phyloP scores from a whole-genome alignment of 257 asterid genomes.

The Fraxinus anomala region DNA sequence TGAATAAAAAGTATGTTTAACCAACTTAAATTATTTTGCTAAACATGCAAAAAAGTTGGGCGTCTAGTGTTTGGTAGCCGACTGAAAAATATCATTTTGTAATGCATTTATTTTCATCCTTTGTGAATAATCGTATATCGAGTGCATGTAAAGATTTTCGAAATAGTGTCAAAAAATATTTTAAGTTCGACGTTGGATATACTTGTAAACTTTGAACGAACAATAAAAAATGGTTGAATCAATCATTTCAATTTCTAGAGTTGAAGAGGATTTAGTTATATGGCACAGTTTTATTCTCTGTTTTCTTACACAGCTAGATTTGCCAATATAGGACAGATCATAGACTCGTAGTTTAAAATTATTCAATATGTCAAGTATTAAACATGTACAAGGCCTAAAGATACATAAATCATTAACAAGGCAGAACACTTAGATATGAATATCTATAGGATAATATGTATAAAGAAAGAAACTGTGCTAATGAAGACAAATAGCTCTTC shows the following conservation, averaged over 20 bases:
- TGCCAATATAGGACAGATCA: background rate
- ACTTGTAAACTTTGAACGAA: no score
- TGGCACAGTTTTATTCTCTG: background rate
- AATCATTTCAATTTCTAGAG: background rate
- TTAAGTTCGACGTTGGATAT: no score
- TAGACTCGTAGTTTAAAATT: background rate
- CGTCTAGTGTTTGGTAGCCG: no score
- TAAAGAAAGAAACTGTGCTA: slow-evolving; percentile 10
- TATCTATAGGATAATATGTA: background rate
- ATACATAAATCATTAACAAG: slow-evolving; percentile 21
- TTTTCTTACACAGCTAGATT: background rate
- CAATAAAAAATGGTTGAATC: no score
- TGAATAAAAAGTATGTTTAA: no score
- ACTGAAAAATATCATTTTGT: no score
- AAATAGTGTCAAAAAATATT: no score
- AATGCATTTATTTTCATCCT: no score
- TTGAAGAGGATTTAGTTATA: background rate
- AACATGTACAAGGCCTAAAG: slow-evolving; percentile 23
- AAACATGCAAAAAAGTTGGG: no score
- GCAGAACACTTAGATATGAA: slow-evolving; percentile 16
- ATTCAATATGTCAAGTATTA: background rate
- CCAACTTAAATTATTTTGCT: no score
- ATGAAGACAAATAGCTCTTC: background rate
- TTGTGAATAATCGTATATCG: no score
- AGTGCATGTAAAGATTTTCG: no score